Percentiles rank a stretch among this genome's conserved stretches.
phyloP scores from a whole-genome alignment of 305 asterid genomes.

The Rubia tinctorum region DNA sequence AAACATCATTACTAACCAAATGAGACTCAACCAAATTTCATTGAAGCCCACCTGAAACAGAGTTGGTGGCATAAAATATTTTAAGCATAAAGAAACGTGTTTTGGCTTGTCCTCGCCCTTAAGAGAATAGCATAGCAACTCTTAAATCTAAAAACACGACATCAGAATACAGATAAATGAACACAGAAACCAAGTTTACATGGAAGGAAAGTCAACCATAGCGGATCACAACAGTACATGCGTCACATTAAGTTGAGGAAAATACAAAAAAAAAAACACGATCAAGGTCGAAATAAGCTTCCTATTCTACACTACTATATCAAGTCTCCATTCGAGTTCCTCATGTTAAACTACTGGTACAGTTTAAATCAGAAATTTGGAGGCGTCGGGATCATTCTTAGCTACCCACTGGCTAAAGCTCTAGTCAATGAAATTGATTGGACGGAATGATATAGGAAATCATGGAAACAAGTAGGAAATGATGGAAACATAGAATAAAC shows the following conservation, averaged over 20 bases:
- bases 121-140: background rate
- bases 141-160: background rate
- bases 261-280: no score
- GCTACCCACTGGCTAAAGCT: background rate
- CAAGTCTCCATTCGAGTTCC: no score
- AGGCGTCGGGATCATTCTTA: background rate
- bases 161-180: background rate
- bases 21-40: slow-evolving; percentile 7
- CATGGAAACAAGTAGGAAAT: background rate
- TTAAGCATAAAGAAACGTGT: background rate
- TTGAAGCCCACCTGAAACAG: slow-evolving; percentile 10
- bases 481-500: no score
- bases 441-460: background rate
- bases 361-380: background rate
- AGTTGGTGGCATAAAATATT: slow-evolving; percentile 3
- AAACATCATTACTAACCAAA: background rate
- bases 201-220: background rate
- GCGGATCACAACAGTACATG: no score
- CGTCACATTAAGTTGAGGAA: no score
- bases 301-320: background rate
- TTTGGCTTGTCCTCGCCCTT: background rate
- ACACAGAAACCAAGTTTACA: background rate
- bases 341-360: background rate
- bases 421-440: background rate
- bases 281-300: no score